Percentiles rank a stretch among this genome's conserved stretches.
phyloP scores from a whole-genome alignment of 73 alveolate species.

The Paramecium sonneborni region DNA sequence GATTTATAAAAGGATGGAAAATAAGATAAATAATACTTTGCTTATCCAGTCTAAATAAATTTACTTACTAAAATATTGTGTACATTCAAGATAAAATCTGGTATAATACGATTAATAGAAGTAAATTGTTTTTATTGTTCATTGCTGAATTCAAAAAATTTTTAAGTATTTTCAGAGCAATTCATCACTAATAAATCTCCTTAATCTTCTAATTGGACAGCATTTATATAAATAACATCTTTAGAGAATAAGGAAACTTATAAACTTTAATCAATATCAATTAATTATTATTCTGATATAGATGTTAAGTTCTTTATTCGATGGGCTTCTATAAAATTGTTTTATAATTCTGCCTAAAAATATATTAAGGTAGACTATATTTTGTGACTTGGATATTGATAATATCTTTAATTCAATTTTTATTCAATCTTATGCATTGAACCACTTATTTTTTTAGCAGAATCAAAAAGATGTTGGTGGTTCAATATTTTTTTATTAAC shows the following conservation, averaged over 20 bases:
- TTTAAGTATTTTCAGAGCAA: background rate
- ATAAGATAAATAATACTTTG: background rate
- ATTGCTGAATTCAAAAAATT: background rate
- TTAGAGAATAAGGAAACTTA: background rate
- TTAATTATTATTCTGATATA: background rate
- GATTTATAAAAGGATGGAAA: background rate
- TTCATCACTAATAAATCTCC: background rate
- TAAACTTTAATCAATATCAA: background rate
- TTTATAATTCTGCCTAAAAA: constrained; percentile 7
- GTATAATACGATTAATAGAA: background rate
- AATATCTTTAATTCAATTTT: background rate
- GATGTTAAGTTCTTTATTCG: background rate
- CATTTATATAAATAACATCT: background rate
- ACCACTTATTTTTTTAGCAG: background rate
- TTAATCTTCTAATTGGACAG: background rate
- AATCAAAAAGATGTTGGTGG: background rate
- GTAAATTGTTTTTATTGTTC: background rate
- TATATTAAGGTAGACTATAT: background rate
- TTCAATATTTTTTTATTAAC: background rate
- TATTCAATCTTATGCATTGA: background rate
- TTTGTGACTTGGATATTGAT: constrained; percentile 33
- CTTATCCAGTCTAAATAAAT: constrained; percentile 17
- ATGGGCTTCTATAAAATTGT: constrained; percentile 17
- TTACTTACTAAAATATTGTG: background rate
- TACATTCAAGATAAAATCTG: background rate